Base-by-base conservation (phyloP, 352 stramenopile genomes). In the Phytophthora sp. region DNA sequence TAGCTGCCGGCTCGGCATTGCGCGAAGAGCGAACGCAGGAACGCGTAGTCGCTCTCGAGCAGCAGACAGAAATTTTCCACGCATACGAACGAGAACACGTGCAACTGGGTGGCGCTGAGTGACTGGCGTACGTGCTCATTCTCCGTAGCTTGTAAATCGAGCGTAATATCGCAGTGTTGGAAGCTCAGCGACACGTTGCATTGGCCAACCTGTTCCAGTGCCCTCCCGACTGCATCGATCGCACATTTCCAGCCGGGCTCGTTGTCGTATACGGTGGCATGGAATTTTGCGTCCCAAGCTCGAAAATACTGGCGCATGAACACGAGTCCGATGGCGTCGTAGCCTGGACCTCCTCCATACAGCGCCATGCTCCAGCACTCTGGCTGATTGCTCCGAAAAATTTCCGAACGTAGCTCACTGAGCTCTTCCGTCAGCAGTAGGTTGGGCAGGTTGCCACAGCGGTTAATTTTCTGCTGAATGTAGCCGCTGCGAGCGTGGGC, bases 61-160 rank as follows among this genome's bases (percentile, higher is more conserved):
- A 91, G 66, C 13, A 90, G 63, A 42, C 68, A 77, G 20, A 82
- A 89, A 52, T 90, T 91, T 49, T 91, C 83, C 27, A 89, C 83
- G 46, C 80, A 90, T 33, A 91, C 83, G 52, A 91, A 91, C 7
- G 80, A 83, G 33, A 91, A 91, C 21, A 89, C 62, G 24, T 89
- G 83, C 2, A 90, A 47, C 13, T 87, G 63, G 4, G 74, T 88
- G 16, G 44, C 24, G 2, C 35, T 20, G 6, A 82, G 31, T 15
- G 83, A 69, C 35, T 47, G 23, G 12, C 35, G 26, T 1, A 85
- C 77, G 11, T 62, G 63, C 0, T 41, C 20, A 26, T 92, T 92
- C 23, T 88, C 71, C 11, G 44, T 24, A 3, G 64, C 46, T 8
- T 70, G 24, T 23, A 84, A 42, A 33, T 79, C 64, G 7, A 86